Percentiles rank a stretch among this genome's conserved stretches.
Evolutionary conservation across 1,139 yeast genomes (phyloP).

Genomic region (Pichia sp.): DNA sequence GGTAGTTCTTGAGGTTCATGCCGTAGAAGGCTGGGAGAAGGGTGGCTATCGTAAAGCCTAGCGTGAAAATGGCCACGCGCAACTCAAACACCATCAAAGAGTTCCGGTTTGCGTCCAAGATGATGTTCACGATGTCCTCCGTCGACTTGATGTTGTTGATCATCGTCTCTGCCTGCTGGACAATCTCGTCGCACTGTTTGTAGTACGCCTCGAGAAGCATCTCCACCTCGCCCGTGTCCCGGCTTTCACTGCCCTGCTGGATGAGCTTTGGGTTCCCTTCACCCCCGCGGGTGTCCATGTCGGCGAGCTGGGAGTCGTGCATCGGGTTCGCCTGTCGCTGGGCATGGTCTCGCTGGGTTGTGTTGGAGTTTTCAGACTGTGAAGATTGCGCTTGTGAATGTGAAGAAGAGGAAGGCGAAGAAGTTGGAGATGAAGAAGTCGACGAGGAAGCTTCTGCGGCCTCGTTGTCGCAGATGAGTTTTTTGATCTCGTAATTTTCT

Average conservation of each 20-base stretch:
- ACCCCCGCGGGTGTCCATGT: neutral
- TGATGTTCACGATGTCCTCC: constrained; percentile 93
- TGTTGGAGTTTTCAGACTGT: neutral
- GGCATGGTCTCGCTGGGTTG: neutral
- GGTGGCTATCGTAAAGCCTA: constrained; percentile 80
- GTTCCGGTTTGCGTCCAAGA: constrained; percentile 91
- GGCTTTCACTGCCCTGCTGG: constrained; percentile 13
- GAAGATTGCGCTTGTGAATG: neutral
- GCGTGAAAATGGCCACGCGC: constrained; percentile 77
- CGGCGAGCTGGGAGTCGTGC: neutral
- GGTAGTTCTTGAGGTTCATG: constrained; percentile 87
- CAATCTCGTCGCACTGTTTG: constrained; percentile 94
- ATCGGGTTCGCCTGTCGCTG: neutral
- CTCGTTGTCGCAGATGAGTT: constrained; percentile 10
- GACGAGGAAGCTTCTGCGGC: neutral
- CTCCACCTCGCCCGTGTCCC: constrained; percentile 68
- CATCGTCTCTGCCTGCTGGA: constrained; percentile 84
- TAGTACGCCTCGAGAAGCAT: constrained; percentile 90
- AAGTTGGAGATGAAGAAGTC: neutral
- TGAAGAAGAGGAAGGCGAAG: too few species aligned
- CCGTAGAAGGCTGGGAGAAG: constrained; percentile 82
- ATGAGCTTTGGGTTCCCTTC: constrained; percentile 1
- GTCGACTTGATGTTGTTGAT: constrained; percentile 86
- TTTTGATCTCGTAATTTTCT: constrained; percentile 32
- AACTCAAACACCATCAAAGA: constrained; percentile 86